Conservation (phyloP, 1,284 basidiomycete species). For the Cutaneotrichosporon daszewskae region DNA sequence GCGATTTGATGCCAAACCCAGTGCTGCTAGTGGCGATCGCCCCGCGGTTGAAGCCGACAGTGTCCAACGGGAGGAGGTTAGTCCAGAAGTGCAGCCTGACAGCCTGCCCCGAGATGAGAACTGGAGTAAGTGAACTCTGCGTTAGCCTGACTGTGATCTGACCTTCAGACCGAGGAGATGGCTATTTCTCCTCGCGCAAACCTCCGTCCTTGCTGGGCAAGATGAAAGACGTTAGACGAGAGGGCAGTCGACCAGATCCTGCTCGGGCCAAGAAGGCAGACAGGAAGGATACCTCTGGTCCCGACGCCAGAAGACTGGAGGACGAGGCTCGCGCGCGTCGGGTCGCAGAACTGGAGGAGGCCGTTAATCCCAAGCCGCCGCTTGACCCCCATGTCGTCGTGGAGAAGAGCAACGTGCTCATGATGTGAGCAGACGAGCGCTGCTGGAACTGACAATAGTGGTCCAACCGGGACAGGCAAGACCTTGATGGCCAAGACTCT, state of each 20-base stretch:
- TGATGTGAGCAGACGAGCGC: constrained; percentile 57
- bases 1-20: constrained; percentile 19
- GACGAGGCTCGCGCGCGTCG: constrained; percentile 17
- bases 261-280: constrained; percentile 4
- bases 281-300: too few relatives aligned
- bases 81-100: too few relatives aligned
- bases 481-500: constrained; percentile 78
- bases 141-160: constrained; percentile 28
- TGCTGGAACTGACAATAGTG: constrained; percentile 24
- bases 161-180: constrained; percentile 27
- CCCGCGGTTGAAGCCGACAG: too few relatives aligned
- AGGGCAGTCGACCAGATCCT: too few relatives aligned
- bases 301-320: constrained; percentile 4
- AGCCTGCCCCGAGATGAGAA: constrained; percentile 37
- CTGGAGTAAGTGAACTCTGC: constrained; percentile 42
- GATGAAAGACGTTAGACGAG: neutral
- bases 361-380: constrained; percentile 2
- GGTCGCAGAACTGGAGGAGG: constrained; percentile 15
- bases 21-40: too few relatives aligned
- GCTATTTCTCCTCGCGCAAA: constrained; percentile 49
- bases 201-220: constrained; percentile 43
- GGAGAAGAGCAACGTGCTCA: constrained; percentile 89
- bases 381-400: constrained; percentile 49
- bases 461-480: constrained; percentile 60
- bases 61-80: too few relatives aligned